A percentile compares a stretch with the other conserved stretches of the same genome.
Evolutionary conservation across 495 filamentous ascomycete genomes (phyloP).

Genomic region (Terfezia boudieri): DNA sequence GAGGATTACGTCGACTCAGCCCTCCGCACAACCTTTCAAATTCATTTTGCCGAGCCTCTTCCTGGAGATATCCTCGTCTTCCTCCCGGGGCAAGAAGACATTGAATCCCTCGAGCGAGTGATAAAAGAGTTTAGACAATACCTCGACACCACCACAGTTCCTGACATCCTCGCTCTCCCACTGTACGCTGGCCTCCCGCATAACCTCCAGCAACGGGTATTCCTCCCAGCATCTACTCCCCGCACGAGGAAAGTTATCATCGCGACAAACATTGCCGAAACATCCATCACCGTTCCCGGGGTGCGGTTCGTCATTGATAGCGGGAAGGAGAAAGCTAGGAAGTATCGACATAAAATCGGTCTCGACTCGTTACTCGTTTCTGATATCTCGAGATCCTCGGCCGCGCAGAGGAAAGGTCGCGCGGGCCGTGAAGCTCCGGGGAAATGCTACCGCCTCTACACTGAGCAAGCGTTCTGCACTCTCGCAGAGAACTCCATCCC

Average conservation of each 20-base stretch:
- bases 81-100: constrained; percentile 79
- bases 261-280: constrained; percentile 93
- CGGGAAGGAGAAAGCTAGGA: constrained; percentile 84
- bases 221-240: constrained; percentile 43
- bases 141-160: constrained; percentile 55
- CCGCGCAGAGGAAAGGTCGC: constrained; percentile 76
- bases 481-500: constrained; percentile 57
- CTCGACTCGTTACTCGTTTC: constrained; percentile 82
- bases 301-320: constrained; percentile 82
- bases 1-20: constrained; percentile 65
- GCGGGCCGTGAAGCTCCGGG: constrained; percentile 83
- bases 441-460: constrained; percentile 78
- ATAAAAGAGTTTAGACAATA: constrained; percentile 55
- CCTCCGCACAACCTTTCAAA: constrained; percentile 65
- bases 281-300: constrained; percentile 85
- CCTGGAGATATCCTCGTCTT: constrained; percentile 91
- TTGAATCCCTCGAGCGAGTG: constrained; percentile 57
- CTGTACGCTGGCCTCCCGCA: constrained; percentile 54
- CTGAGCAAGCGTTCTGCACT: constrained; percentile 47
- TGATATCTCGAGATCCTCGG: constrained; percentile 78
- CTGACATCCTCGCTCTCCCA: constrained; percentile 37
- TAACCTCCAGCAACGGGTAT: constrained; percentile 62
- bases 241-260: constrained; percentile 73
- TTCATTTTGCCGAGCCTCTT: constrained; percentile 67
- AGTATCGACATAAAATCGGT: constrained; percentile 63